Conservation (phyloP, 176 grass and related monocot species). For the Poa pratensis region DNA sequence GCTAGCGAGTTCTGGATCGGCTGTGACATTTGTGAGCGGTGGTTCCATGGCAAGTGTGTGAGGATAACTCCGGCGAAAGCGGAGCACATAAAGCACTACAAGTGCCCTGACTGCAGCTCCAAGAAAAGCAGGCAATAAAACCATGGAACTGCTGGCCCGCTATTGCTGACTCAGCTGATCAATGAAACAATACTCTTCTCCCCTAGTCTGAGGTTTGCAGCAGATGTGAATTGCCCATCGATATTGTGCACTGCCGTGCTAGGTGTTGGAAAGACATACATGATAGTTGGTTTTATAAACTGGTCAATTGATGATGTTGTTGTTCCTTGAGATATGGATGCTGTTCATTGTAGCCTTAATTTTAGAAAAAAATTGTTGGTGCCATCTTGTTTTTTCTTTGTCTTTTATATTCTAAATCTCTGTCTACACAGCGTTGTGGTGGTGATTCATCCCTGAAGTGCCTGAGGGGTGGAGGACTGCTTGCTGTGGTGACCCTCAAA, state of each 20-base stretch:
- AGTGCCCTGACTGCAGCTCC: conserved; percentile 69
- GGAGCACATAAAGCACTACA: conserved; percentile 73
- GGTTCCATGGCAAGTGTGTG: conserved; percentile 79
- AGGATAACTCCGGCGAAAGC: conserved; percentile 67
- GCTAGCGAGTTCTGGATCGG: conserved; percentile 65
- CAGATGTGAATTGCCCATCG: conserved; percentile 38
- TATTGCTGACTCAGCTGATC: conserved; percentile 50
- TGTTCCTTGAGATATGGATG: conserved; percentile 31
- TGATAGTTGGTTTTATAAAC: conserved; percentile 45
- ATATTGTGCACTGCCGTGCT: conserved; percentile 28
- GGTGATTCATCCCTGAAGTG: neutral
- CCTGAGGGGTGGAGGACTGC: neutral
- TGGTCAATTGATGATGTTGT: conserved; percentile 11
- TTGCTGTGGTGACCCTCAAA: neutral
- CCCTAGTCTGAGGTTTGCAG: conserved; percentile 17
- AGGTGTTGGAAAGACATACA: conserved; percentile 34
- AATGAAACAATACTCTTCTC: conserved; percentile 36
- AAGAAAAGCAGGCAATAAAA: conserved; percentile 60
- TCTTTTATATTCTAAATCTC: neutral
- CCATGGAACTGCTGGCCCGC: neutral
- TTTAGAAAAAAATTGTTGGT: conserved; percentile 23
- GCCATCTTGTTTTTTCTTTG: neutral
- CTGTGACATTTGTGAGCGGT: conserved; percentile 69
- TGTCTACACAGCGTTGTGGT: neutral
- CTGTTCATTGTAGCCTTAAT: conserved; percentile 21